These are phyloP conservation scores for Cytospora mali DNA, from an alignment of 2,329 filamentous ascomycete genomes.

Conservation along the genomic window DNA sequence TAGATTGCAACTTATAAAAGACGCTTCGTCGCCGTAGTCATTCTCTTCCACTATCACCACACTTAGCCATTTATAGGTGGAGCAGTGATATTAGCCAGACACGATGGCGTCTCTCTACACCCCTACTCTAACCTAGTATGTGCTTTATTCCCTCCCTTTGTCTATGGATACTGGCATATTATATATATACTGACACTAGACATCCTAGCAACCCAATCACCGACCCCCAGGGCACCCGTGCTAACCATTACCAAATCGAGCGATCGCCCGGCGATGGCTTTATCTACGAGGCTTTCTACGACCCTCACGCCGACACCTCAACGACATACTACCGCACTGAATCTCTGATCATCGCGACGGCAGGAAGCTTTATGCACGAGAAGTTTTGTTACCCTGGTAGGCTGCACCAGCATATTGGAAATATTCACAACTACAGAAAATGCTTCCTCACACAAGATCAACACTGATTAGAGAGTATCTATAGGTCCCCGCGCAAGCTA, in stretches of 20 bases:
- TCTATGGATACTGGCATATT: not conserved
- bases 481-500: slow-evolving; percentile 11
- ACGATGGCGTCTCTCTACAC: not conserved
- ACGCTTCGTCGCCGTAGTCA: too few relatives aligned
- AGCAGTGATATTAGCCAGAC: not conserved
- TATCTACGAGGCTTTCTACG: slow-evolving; percentile 2
- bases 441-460: not conserved
- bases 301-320: not conserved
- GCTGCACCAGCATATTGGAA: too few relatives aligned
- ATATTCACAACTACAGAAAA: too few relatives aligned
- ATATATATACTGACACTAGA: not conserved
- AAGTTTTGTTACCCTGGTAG: slow-evolving; percentile 13
- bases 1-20: too few relatives aligned
- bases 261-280: not conserved
- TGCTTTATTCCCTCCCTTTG: not conserved
- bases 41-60: not conserved
- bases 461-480: not conserved
- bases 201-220: not conserved
- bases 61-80: not conserved
- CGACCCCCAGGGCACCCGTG: not conserved
- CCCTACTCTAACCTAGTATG: slow-evolving; percentile 1
- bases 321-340: slow-evolving; percentile 10
- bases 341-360: slow-evolving; percentile 6
- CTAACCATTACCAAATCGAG: slow-evolving; percentile 3
- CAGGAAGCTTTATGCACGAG: slow-evolving; percentile 11